phyloP scores from a whole-genome alignment of 176 grass and related monocot genomes.

The Oryza brachyantha region DNA sequence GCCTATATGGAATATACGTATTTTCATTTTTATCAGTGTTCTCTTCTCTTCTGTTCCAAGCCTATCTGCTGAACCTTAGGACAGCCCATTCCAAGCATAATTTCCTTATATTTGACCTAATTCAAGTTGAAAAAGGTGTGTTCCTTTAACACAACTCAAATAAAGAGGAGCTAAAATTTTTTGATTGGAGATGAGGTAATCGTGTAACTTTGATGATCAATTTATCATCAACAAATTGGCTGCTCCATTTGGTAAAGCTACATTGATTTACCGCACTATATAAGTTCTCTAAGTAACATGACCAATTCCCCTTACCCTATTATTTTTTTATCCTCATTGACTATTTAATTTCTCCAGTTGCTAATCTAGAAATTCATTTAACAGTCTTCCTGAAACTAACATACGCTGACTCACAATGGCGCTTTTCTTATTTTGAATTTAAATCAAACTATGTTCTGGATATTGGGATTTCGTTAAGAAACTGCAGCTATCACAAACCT shows the following conservation, averaged over 20 bases:
- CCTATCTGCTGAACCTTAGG: neutral
- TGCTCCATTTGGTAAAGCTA: conserved; percentile 7
- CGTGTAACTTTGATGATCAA: neutral
- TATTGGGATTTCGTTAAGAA: neutral
- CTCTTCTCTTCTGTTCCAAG: neutral
- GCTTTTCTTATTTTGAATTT: neutral
- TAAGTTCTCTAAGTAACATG: neutral
- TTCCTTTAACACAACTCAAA: neutral
- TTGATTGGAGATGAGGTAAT: neutral
- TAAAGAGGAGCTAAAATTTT: neutral
- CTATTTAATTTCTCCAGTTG: neutral
- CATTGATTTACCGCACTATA: neutral
- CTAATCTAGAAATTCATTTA: neutral
- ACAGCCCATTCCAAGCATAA: neutral
- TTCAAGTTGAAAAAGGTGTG: conserved; percentile 6
- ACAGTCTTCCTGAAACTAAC: neutral
- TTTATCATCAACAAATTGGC: neutral
- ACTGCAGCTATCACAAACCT: neutral
- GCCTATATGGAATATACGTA: neutral
- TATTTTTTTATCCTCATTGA: neutral
- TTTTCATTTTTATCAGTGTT: neutral
- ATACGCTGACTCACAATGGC: neutral
- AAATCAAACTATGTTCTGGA: neutral
- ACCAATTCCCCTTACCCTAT: neutral
- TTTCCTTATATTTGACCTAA: neutral